A percentile compares a stretch with the other conserved stretches of the same genome.
These are phyloP conservation scores for Coniferiporia sulphurascens DNA, from an alignment of 1,284 basidiomycete genomes.

Conservation along the genomic window DNA sequence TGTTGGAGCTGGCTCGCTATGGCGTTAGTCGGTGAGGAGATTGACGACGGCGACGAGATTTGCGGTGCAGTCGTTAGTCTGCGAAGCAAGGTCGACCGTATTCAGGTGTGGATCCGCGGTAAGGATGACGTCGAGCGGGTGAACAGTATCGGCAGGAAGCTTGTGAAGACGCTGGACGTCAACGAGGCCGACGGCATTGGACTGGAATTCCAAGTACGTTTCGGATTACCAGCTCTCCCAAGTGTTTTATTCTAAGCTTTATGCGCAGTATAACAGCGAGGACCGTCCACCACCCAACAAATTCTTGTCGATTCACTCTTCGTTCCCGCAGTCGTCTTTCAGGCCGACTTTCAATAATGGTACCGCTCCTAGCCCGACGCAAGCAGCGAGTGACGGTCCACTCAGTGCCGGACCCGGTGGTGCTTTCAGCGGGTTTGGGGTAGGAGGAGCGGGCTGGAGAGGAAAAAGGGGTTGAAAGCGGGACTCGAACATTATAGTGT, in stretches of 20 bases:
- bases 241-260: not conserved
- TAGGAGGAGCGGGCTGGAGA: constrained; percentile 34
- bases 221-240: constrained; percentile 10
- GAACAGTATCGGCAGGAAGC: constrained; percentile 78
- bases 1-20: constrained; percentile 91
- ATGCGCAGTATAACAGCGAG: constrained; percentile 69
- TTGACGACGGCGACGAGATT: constrained; percentile 84
- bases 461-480: constrained; percentile 24
- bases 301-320: constrained; percentile 71
- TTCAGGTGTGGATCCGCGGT: constrained; percentile 83
- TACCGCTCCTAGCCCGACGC: constrained; percentile 20
- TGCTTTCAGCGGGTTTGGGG: constrained; percentile 48
- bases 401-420: constrained; percentile 27
- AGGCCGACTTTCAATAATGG: constrained; percentile 51
- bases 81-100: constrained; percentile 82
- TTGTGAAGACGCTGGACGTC: constrained; percentile 78
- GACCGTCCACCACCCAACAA: constrained; percentile 74
- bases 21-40: constrained; percentile 85
- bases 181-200: constrained; percentile 76
- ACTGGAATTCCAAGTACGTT: constrained; percentile 80
- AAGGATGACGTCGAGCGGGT: constrained; percentile 81
- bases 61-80: constrained; percentile 89
- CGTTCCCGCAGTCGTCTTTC: constrained; percentile 55
- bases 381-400: constrained; percentile 8
- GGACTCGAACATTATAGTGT: constrained; percentile 26